phyloP scores from a whole-genome alignment of 2,329 filamentous ascomycete genomes.

The Stagonosporopsis tanaceti region DNA sequence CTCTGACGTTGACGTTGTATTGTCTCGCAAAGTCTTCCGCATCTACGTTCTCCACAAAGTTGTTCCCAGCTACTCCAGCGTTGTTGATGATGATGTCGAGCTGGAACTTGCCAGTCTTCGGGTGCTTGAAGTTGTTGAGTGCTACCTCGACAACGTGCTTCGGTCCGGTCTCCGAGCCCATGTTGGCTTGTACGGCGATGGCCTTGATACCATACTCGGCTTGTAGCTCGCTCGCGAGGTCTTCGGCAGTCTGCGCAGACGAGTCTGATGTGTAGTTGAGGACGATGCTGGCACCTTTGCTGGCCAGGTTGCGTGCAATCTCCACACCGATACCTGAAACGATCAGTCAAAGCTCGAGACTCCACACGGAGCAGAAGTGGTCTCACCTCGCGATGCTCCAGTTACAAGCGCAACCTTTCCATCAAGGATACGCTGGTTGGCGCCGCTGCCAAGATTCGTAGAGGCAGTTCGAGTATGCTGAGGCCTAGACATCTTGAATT shows the following conservation, averaged over 20 bases:
- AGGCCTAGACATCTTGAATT: constrained; percentile 51
- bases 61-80: constrained; percentile 74
- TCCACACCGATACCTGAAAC: constrained; percentile 74
- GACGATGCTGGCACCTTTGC: constrained; percentile 73
- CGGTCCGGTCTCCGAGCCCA: constrained; percentile 69
- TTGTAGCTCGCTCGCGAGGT: constrained; percentile 65
- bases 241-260: constrained; percentile 60
- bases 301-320: constrained; percentile 73
- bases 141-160: constrained; percentile 66
- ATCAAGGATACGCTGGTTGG: constrained; percentile 57
- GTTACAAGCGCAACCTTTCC: constrained; percentile 83
- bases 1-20: constrained; percentile 83
- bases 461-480: constrained; percentile 46
- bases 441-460: constrained; percentile 48
- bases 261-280: constrained; percentile 75
- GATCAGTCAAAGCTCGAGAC: constrained; percentile 9
- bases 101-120: constrained; percentile 65
- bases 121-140: constrained; percentile 65
- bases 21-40: constrained; percentile 72
- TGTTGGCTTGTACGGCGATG: constrained; percentile 73
- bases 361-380: background rate
- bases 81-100: constrained; percentile 91
- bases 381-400: constrained; percentile 75
- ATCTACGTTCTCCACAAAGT: constrained; percentile 68
- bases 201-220: constrained; percentile 66